Base-by-base conservation (phyloP, 2,329 filamentous ascomycete species). In the Trichoderma sp. region DNA sequence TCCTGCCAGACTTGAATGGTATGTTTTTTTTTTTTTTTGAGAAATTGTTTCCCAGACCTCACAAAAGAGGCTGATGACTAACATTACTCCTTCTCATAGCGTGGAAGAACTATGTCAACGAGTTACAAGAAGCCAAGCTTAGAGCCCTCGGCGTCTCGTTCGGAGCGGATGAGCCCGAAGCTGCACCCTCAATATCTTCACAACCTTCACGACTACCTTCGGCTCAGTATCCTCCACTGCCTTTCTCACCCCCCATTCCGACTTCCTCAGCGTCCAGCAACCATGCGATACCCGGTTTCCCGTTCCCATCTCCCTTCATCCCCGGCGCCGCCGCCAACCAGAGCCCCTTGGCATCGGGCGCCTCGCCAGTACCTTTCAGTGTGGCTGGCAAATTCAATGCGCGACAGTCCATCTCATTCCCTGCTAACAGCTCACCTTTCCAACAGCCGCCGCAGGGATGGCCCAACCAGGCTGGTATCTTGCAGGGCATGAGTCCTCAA, bases 51-150 rank as follows among this genome's bases (percentile, higher is more conserved):
- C n/a, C 39, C 16, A 3, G 18, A n/a, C 2, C 6, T 43, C 39
- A 34, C 6, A 37, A 14, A 18, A n/a, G 37, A 8, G 24, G n/a
- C 16, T 54, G n/a, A 24, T 52, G 30, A 56, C 8, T 55, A 30
- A 32, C 5, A 65, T 63, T 75, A 75, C 74, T 32, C 30, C 59
- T 2, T 51, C 5, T 66, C 18, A n/a, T 68, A 85, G 85, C 86
- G 1, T 89, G 87, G 87, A 91, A 93, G 75, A 84, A 89, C 30
- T 97, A 98, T 78, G 91, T 94, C 69, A 87, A 91, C 66, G 90
- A 91, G 73, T 83, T 98, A 43, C 89, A 92, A 73, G 96, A 99
- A 81, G 93, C 95, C 70, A 99, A 97, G 81, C 84, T 99, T 64
- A 90, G 94, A 70, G 94, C 95, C 61, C 85, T 99, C 67, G 96